These are phyloP conservation scores for Talaromyces atroroseus DNA, from an alignment of 2,329 filamentous ascomycete genomes.

Conservation along the genomic window DNA sequence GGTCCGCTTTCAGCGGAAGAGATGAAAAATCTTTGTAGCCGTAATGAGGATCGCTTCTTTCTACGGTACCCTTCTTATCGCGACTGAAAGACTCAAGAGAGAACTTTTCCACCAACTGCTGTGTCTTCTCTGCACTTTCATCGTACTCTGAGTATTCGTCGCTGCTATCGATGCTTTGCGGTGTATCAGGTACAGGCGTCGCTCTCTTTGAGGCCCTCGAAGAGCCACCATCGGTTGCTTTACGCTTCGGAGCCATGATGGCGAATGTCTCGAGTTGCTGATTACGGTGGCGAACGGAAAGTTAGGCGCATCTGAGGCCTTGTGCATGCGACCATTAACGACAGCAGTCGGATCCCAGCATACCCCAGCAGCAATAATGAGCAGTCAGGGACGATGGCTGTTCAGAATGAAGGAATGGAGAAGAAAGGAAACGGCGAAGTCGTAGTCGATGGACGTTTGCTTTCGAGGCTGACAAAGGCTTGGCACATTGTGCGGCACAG, in stretches of 20 bases:
- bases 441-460: background rate
- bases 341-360: slow-evolving; percentile 10
- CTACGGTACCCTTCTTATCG: slow-evolving; percentile 35
- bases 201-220: slow-evolving; percentile 45
- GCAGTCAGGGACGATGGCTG: background rate
- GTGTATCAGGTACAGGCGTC: slow-evolving; percentile 41
- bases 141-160: slow-evolving; percentile 55
- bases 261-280: background rate
- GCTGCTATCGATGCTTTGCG: slow-evolving; percentile 45
- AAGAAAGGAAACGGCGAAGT: background rate
- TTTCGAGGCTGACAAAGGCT: background rate
- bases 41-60: slow-evolving; percentile 51
- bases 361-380: background rate
- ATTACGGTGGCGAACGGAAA: slow-evolving; percentile 7
- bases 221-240: slow-evolving; percentile 36
- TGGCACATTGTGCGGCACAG: background rate
- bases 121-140: slow-evolving; percentile 43
- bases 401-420: background rate
- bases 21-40: slow-evolving; percentile 73
- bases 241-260: slow-evolving; percentile 60
- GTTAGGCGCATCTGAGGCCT: background rate
- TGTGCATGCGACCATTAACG: background rate
- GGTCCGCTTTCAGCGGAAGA: slow-evolving; percentile 77
- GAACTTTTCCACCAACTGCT: slow-evolving; percentile 50
- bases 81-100: slow-evolving; percentile 48